A percentile compares a stretch with the other conserved stretches of the same genome.
Conservation (phyloP, 805 yeast genomes). For the Monosporozyma unispora region DNA sequence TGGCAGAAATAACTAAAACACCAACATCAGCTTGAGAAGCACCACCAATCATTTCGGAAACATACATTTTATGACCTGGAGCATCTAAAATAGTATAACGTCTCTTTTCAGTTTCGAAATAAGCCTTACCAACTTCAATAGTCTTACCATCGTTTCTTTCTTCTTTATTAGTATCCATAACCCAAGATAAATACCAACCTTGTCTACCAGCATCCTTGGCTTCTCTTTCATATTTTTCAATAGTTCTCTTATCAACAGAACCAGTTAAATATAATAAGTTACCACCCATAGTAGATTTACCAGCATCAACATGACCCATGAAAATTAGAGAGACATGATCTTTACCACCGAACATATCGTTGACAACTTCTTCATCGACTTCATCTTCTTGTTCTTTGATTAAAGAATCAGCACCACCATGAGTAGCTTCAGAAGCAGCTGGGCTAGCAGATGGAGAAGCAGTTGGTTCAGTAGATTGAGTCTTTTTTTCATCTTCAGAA, state of each 20-base stretch:
- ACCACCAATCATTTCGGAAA: slow-evolving; percentile 99
- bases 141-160: slow-evolving; percentile 99
- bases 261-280: slow-evolving; percentile 88
- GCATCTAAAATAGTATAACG: slow-evolving; percentile 97
- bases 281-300: slow-evolving; percentile 99
- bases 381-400: slow-evolving; percentile 67
- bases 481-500: slow-evolving; percentile 21
- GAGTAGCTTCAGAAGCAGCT: slow-evolving; percentile 30
- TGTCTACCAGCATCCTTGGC: slow-evolving; percentile 99
- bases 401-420: slow-evolving; percentile 41
- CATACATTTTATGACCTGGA: slow-evolving; percentile 99
- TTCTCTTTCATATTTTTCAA: slow-evolving; percentile 95
- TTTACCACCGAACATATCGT: slow-evolving; percentile 92
- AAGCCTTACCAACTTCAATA: slow-evolving; percentile 96
- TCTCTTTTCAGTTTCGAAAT: slow-evolving; percentile 95
- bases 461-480: slow-evolving; percentile 21
- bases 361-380: slow-evolving; percentile 78
- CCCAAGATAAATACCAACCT: slow-evolving; percentile 99
- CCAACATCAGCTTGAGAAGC: slow-evolving; percentile 99
- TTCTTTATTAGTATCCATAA: slow-evolving; percentile 98
- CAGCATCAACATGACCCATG: slow-evolving; percentile 99
- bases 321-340: slow-evolving; percentile 94
- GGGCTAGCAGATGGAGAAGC: slow-evolving; percentile 24
- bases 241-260: slow-evolving; percentile 96
- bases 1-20: slow-evolving; percentile 90